phyloP scores from a whole-genome alignment of 257 asterid species.

The Solanum lycopersicoides region DNA sequence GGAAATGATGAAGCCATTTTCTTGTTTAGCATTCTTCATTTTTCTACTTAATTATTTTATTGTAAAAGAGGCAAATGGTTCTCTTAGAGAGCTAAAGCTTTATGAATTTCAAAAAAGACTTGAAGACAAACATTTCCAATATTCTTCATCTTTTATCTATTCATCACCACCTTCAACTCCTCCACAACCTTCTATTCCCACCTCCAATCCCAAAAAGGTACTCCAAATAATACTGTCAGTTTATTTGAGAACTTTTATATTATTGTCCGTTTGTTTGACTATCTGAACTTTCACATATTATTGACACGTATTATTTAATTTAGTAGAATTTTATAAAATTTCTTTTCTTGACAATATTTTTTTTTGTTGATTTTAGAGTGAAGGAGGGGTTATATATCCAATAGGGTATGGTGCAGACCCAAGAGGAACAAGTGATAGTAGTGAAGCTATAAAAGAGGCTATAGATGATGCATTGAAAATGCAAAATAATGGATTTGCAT shows the following conservation, averaged over 20 bases:
- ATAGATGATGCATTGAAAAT: slow-evolving; percentile 22
- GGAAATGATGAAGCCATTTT: slow-evolving; percentile 1
- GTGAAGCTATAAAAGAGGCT: slow-evolving; percentile 31
- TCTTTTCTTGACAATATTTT: background rate
- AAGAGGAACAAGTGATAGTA: slow-evolving; percentile 41
- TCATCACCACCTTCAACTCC: background rate
- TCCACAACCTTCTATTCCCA: slow-evolving; percentile 3
- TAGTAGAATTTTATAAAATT: too few relatives aligned
- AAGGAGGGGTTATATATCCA: slow-evolving; percentile 47
- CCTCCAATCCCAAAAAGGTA: slow-evolving; percentile 21
- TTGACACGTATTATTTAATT: too few relatives aligned
- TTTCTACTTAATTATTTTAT: slow-evolving; percentile 1
- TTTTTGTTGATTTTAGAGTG: slow-evolving; percentile 12
- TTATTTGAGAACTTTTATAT: too few relatives aligned
- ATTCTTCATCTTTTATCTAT: background rate
- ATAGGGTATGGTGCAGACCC: slow-evolving; percentile 63
- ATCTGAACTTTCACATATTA: background rate
- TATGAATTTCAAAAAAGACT: slow-evolving; percentile 29
- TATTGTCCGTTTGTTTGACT: background rate
- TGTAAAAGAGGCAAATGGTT: slow-evolving; percentile 15
- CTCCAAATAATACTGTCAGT: background rate
- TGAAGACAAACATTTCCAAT: background rate
- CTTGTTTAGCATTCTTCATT: background rate
- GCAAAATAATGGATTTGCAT: slow-evolving; percentile 13
- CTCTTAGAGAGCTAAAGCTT: slow-evolving; percentile 21